Percentiles rank a stretch among this genome's conserved stretches.
phyloP scores from a whole-genome alignment of 768 basidiomycete genomes.

The Fomitopsis serialis region DNA sequence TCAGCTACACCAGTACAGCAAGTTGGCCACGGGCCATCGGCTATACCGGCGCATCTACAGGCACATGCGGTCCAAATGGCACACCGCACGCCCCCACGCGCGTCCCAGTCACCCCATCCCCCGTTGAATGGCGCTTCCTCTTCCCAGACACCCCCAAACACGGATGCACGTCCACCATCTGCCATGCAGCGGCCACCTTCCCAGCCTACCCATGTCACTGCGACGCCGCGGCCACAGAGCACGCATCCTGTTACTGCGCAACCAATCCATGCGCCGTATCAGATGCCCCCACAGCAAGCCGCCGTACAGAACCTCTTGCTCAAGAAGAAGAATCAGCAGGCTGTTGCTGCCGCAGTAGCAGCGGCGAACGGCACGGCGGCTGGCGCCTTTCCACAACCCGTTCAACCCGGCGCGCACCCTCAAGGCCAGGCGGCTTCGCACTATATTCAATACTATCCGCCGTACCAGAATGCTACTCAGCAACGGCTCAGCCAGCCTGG shows the following conservation, averaged over 20 bases:
- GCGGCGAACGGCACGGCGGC: conserved; percentile 6
- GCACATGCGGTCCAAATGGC: conserved; percentile 9
- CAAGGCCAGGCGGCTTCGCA: conserved; percentile 3
- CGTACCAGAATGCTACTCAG: conserved; percentile 11
- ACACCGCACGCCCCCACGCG: conserved; percentile 10
- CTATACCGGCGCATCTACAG: conserved; percentile 22
- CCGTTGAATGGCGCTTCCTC: conserved; percentile 8
- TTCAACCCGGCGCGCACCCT: background rate
- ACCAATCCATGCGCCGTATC: background rate
- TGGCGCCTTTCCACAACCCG: background rate
- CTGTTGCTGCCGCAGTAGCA: background rate
- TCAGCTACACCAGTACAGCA: conserved; percentile 17
- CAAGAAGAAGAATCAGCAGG: conserved; percentile 10
- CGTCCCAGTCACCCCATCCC: conserved; percentile 12
- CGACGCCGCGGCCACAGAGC: background rate
- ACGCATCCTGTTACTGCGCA: background rate
- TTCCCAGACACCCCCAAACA: background rate
- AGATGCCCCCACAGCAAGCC: conserved; percentile 8
- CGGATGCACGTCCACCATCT: conserved; percentile 1
- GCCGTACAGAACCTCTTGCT: conserved; percentile 8
- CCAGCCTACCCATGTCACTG: conserved; percentile 14
- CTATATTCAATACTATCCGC: conserved; percentile 3
- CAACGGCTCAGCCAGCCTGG: conserved; percentile 15
- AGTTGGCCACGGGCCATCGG: conserved; percentile 7
- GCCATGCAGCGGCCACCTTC: background rate